Evolutionary conservation across 2,329 filamentous ascomycete species (phyloP).

Genomic region (Fusarium sp.): DNA sequence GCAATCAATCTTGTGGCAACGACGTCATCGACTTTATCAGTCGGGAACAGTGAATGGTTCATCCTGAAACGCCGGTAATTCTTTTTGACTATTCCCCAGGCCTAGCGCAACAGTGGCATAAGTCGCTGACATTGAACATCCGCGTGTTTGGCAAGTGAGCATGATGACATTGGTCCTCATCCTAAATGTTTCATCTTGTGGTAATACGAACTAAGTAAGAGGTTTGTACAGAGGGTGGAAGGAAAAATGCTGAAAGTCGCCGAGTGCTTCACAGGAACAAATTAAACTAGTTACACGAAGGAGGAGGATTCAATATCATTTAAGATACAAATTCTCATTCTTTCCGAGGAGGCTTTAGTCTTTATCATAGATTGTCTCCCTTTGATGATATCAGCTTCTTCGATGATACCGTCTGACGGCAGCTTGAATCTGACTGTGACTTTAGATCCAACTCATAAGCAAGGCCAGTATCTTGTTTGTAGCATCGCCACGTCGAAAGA

Average conservation of each 20-base stretch:
- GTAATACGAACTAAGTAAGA: not conserved
- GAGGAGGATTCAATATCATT: not conserved
- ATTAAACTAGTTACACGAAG: not conserved
- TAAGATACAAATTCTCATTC: not conserved
- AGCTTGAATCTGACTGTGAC: conserved; percentile 24
- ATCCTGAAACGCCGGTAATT: not conserved
- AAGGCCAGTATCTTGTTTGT: not conserved
- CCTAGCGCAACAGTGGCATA: not conserved
- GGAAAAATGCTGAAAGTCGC: not conserved
- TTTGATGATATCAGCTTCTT: conserved; percentile 19
- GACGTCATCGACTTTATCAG: not conserved
- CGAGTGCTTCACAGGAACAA: not conserved
- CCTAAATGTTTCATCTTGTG: not conserved
- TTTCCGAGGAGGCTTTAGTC: not conserved
- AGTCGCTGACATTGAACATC: not conserved
- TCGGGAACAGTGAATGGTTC: not conserved
- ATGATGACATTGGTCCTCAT: not conserved
- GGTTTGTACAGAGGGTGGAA: not conserved
- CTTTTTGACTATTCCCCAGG: not conserved
- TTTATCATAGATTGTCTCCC: not conserved
- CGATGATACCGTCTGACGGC: conserved; percentile 12
- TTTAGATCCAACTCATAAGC: conserved; percentile 1
- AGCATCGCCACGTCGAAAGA: not conserved
- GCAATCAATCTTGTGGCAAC: not conserved
- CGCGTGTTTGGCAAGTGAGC: not conserved